Evolutionary conservation across 2,329 filamentous ascomycete species (phyloP).

Genomic region (Bipolaris victoriae): DNA sequence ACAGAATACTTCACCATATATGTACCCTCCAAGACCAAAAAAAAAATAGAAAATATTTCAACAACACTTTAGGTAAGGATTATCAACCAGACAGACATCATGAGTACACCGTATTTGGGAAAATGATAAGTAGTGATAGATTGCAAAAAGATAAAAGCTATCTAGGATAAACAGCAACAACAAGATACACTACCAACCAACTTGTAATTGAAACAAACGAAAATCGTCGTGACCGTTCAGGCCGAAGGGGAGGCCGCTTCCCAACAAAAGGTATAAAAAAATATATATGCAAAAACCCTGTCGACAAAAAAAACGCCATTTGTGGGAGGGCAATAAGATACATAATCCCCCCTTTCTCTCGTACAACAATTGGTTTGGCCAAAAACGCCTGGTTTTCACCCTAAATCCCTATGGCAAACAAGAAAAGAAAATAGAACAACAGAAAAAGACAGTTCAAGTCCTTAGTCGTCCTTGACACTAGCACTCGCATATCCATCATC

Average conservation of each 20-base stretch:
- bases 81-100: too few relatives aligned
- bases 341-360: too few relatives aligned
- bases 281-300: not conserved
- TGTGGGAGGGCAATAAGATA: not conserved
- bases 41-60: too few relatives aligned
- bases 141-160: not conserved
- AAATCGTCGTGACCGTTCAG: too few relatives aligned
- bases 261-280: not conserved
- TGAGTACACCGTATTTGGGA: too few relatives aligned
- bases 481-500: constrained; percentile 41
- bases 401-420: not conserved
- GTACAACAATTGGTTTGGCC: too few relatives aligned
- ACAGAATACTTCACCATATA: too few relatives aligned
- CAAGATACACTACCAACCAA: too few relatives aligned
- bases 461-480: constrained; percentile 35
- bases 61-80: too few relatives aligned
- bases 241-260: not conserved
- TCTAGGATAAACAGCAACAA: too few relatives aligned
- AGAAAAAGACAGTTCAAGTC: not conserved
- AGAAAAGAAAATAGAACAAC: not conserved
- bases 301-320: not conserved
- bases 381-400: not conserved
- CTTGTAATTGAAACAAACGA: too few relatives aligned
- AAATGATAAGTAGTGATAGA: not conserved
- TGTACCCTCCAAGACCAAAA: too few relatives aligned